phyloP scores from a whole-genome alignment of 257 asterid genomes.

The Solanum microdontum region DNA sequence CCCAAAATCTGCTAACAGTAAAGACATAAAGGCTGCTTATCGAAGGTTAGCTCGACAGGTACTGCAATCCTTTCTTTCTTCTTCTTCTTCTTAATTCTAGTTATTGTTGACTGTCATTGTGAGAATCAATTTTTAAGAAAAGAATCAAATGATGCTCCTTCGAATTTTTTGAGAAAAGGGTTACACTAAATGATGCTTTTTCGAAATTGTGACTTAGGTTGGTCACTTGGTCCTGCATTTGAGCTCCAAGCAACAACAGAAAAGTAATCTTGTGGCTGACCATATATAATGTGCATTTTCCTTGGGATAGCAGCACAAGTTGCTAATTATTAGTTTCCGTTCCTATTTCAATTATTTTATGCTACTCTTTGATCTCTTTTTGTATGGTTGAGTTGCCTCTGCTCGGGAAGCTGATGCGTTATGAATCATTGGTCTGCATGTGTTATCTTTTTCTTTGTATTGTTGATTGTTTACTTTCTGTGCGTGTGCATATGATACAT shows the following conservation, averaged over 20 bases:
- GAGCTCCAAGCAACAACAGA: not conserved
- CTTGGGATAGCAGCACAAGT: not conserved
- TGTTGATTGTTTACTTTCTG: not conserved
- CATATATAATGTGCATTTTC: not conserved
- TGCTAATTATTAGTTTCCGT: not conserved
- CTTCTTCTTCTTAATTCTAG: not conserved
- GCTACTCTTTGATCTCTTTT: not conserved
- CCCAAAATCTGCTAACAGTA: conserved; percentile 65
- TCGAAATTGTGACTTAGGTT: not conserved
- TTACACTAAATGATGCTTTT: not conserved
- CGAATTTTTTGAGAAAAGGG: not conserved
- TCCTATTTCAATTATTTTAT: not conserved
- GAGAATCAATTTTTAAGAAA: not conserved
- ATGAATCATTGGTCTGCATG: not conserved
- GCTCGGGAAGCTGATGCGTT: not conserved
- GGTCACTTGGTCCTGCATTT: not conserved
- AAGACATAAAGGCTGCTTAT: conserved; percentile 93
- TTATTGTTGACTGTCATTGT: not conserved
- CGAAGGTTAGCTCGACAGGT: conserved; percentile 96
- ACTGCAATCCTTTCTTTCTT: not conserved
- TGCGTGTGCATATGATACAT: not conserved
- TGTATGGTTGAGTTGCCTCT: not conserved
- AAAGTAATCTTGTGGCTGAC: not conserved
- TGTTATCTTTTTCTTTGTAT: not conserved
- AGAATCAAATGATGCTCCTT: not conserved